A percentile compares a stretch with the other conserved stretches of the same genome.
These are phyloP conservation scores for Rhodotorula diobovata DNA, from an alignment of 768 basidiomycete genomes.

Conservation along the genomic window DNA sequence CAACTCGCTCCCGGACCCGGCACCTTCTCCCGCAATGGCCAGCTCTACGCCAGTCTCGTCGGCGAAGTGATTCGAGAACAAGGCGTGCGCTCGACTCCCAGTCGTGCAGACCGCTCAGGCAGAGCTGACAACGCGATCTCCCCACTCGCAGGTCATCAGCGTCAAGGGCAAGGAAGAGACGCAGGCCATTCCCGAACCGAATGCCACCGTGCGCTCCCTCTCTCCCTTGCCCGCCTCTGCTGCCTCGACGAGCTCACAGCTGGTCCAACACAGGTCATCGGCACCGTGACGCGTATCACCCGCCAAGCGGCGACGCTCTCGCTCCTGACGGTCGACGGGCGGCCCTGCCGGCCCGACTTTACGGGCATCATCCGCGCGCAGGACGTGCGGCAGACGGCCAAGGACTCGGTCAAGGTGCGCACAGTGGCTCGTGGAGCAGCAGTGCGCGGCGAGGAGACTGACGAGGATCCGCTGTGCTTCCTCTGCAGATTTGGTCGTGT, in stretches of 20 bases:
- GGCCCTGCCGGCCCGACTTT: conserved; percentile 82
- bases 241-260: background rate
- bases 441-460: background rate
- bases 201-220: conserved; percentile 20
- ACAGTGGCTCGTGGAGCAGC: background rate
- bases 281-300: conserved; percentile 73
- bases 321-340: conserved; percentile 79
- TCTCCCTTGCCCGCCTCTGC: background rate
- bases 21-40: conserved; percentile 61
- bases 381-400: conserved; percentile 84
- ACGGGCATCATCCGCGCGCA: conserved; percentile 79
- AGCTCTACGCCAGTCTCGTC: conserved; percentile 65
- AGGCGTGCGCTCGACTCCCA: conserved; percentile 53
- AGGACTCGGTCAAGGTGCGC: conserved; percentile 63
- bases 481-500: conserved; percentile 67
- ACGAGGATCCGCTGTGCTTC: background rate
- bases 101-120: conserved; percentile 24
- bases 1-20: conserved; percentile 61
- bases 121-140: background rate
- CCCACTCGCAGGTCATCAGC: conserved; percentile 7
- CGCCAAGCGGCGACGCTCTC: conserved; percentile 76
- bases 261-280: conserved; percentile 60
- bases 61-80: conserved; percentile 62
- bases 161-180: conserved; percentile 31
- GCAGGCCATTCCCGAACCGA: conserved; percentile 46